Evolutionary conservation across 768 basidiomycete genomes (phyloP).

Genomic region (Boletus edulis): DNA sequence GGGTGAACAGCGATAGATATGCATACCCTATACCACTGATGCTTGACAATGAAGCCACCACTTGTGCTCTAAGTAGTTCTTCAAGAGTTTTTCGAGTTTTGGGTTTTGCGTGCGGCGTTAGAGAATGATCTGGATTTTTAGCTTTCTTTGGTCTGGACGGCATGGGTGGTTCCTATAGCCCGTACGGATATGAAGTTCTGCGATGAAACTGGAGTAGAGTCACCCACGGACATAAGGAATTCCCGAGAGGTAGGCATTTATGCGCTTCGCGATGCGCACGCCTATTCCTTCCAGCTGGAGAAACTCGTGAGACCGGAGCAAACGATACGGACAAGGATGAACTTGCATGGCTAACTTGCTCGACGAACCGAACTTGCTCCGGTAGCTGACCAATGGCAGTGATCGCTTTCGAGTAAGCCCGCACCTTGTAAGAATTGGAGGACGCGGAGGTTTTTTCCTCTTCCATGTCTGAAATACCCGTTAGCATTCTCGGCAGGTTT

Average conservation of each 20-base stretch:
- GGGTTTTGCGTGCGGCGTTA: background rate
- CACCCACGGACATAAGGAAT: conserved; percentile 37
- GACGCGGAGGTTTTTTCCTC: conserved; percentile 37
- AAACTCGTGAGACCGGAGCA: conserved; percentile 6
- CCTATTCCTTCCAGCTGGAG: conserved; percentile 34
- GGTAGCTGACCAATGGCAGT: conserved; percentile 38
- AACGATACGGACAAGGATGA: background rate
- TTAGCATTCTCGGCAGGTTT: background rate
- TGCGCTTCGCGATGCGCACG: conserved; percentile 43
- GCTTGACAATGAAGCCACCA: conserved; percentile 33
- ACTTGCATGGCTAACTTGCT: conserved; percentile 35
- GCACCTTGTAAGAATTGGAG: conserved; percentile 48
- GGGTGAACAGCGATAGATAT: background rate
- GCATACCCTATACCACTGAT: conserved; percentile 51
- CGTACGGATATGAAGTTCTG: conserved; percentile 1
- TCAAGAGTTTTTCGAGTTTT: conserved; percentile 20
- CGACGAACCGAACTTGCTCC: conserved; percentile 42
- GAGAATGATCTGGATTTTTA: background rate
- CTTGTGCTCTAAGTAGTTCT: conserved; percentile 27
- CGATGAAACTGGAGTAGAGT: background rate
- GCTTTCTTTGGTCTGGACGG: conserved; percentile 3
- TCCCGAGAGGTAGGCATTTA: conserved; percentile 39
- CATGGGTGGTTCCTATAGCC: conserved; percentile 16
- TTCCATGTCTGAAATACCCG: conserved; percentile 33
- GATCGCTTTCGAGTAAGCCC: conserved; percentile 50